Evolutionary conservation across 2,329 filamentous ascomycete genomes (phyloP).

Genomic region (Ceratocystiopsis minuta): DNA sequence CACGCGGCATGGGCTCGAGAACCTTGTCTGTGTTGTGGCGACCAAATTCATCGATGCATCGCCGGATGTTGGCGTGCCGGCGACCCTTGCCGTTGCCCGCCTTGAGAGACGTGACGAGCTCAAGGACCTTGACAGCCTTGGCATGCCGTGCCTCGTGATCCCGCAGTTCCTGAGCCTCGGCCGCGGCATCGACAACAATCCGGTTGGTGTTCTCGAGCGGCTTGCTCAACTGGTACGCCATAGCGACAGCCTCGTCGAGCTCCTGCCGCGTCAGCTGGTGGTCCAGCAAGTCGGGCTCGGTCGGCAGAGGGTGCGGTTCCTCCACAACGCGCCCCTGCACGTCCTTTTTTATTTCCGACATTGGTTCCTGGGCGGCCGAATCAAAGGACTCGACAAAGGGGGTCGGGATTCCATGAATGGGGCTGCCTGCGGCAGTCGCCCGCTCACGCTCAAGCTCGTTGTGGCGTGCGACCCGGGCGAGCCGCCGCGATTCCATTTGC

Average conservation of each 20-base stretch:
- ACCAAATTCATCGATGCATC: slow-evolving; percentile 76
- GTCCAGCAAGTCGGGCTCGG: slow-evolving; percentile 44
- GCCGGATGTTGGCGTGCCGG: slow-evolving; percentile 63
- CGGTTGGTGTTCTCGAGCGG: slow-evolving; percentile 24
- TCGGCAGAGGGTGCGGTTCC: slow-evolving; percentile 25
- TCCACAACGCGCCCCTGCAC: background rate
- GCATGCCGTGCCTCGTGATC: slow-evolving; percentile 39
- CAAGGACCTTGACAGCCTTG: slow-evolving; percentile 57
- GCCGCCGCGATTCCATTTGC: slow-evolving; percentile 67
- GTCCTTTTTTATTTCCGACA: slow-evolving; percentile 15
- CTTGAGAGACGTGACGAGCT: slow-evolving; percentile 58
- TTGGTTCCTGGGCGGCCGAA: slow-evolving; percentile 32
- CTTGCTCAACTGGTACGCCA: slow-evolving; percentile 50
- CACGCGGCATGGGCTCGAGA: slow-evolving; percentile 44
- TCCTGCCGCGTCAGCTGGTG: slow-evolving; percentile 54
- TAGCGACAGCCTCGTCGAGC: slow-evolving; percentile 45
- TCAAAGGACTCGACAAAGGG: slow-evolving; percentile 73
- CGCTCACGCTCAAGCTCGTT: slow-evolving; percentile 49
- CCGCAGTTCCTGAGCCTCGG: slow-evolving; percentile 18
- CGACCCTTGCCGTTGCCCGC: slow-evolving; percentile 66
- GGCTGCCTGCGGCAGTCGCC: slow-evolving; percentile 50
- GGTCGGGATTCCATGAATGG: slow-evolving; percentile 60
- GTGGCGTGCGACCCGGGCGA: slow-evolving; percentile 62
- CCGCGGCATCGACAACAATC: slow-evolving; percentile 22
- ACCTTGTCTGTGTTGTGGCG: slow-evolving; percentile 68